Conservation (phyloP, 352 stramenopile genomes). For the Peronospora farinosa region DNA sequence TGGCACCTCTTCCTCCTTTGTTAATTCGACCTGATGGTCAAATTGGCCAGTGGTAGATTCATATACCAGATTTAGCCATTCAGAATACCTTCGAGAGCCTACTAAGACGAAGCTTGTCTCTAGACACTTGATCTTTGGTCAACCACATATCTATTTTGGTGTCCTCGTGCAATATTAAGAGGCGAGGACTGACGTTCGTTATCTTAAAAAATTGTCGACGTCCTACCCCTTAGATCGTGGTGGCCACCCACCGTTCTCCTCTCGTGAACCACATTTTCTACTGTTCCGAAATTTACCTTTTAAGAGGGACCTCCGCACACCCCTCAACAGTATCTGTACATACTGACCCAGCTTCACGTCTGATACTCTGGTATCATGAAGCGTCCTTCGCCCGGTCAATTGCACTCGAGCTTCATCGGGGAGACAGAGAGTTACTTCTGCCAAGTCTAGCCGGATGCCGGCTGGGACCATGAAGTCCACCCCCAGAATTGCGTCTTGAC, state of each 20-base stretch:
- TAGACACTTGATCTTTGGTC: neutral
- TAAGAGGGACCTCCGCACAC: neutral
- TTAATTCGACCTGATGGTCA: neutral
- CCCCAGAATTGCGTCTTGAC: too few relatives aligned
- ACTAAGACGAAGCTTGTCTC: constrained; percentile 5
- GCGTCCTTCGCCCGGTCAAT: too few relatives aligned
- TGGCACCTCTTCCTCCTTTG: neutral
- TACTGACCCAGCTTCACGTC: constrained; percentile 10
- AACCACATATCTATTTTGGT: constrained; percentile 5
- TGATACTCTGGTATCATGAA: too few relatives aligned
- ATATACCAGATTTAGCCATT: constrained; percentile 10
- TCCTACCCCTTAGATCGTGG: neutral
- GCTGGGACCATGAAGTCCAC: too few relatives aligned
- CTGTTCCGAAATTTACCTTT: neutral
- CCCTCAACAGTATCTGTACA: neutral
- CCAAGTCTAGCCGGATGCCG: too few relatives aligned
- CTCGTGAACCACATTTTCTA: constrained; percentile 7
- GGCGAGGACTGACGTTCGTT: constrained; percentile 8
- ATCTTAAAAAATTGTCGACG: constrained; percentile 2
- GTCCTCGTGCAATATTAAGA: neutral
- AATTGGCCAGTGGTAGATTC: neutral
- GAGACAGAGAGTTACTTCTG: too few relatives aligned
- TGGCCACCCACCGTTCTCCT: neutral
- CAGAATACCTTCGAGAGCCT: constrained; percentile 7
- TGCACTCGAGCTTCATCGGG: too few relatives aligned